Evolutionary conservation across 2,329 filamentous ascomycete species (phyloP).

Genomic region (Aspergillus sp.): DNA sequence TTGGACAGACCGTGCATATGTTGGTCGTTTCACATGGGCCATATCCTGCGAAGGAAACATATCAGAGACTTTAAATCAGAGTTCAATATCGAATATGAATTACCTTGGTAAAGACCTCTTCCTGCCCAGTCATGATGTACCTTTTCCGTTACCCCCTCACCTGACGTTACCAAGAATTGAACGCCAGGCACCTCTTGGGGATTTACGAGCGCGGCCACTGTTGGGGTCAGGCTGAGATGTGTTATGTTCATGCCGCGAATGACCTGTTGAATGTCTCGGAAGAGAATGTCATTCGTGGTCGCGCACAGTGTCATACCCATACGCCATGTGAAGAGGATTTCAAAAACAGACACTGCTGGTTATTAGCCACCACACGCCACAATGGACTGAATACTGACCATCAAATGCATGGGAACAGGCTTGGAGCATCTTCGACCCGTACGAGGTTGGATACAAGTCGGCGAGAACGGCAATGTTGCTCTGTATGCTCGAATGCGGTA

Average conservation of each 20-base stretch:
- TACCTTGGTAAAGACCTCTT: neutral
- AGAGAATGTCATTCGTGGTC: slow-evolving; percentile 19
- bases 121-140: slow-evolving; percentile 30
- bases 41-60: slow-evolving; percentile 31
- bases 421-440: neutral
- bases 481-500: slow-evolving; percentile 27
- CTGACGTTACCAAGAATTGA: slow-evolving; percentile 26
- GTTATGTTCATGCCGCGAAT: slow-evolving; percentile 18
- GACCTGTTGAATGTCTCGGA: slow-evolving; percentile 18
- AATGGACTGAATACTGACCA: neutral
- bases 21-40: slow-evolving; percentile 31
- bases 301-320: slow-evolving; percentile 19
- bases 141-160: slow-evolving; percentile 22
- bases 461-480: slow-evolving; percentile 3
- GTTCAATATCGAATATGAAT: no score
- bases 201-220: slow-evolving; percentile 22
- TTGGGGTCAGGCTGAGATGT: slow-evolving; percentile 23
- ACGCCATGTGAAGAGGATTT: slow-evolving; percentile 24
- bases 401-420: neutral
- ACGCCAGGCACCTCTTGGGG: slow-evolving; percentile 20
- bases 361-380: neutral
- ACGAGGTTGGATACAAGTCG: neutral
- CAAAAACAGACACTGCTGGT: slow-evolving; percentile 29
- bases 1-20: slow-evolving; percentile 21
- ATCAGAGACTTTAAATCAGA: neutral